Evolutionary conservation across 768 basidiomycete genomes (phyloP).

Genomic region (Chalciporus pseudorubinellus): DNA sequence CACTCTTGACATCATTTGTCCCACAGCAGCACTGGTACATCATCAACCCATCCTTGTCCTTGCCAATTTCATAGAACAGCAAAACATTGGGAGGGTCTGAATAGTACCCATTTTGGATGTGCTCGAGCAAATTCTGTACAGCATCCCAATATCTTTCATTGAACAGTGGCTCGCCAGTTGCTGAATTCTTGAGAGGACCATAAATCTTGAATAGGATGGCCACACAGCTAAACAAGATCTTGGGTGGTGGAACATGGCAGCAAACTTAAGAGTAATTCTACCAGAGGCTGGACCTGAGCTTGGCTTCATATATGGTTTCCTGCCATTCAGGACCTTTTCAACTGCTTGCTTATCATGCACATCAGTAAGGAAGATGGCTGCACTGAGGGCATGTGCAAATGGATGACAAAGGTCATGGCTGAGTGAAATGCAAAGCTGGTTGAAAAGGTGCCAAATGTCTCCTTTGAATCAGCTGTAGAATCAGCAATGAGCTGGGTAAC

Average conservation of each 20-base stretch:
- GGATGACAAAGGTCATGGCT: background rate
- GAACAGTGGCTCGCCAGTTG: constrained; percentile 31
- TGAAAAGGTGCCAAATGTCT: background rate
- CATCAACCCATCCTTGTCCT: no score
- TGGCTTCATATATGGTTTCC: no score
- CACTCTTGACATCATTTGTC: no score
- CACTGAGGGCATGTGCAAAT: background rate
- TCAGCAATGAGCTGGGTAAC: background rate
- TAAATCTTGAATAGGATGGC: constrained; percentile 27
- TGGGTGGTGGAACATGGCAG: constrained; percentile 31
- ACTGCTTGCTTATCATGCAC: background rate
- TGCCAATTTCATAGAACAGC: constrained; percentile 18
- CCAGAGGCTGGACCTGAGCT: background rate
- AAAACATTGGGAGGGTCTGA: constrained; percentile 33
- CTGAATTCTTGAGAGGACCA: constrained; percentile 35
- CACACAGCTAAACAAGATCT: constrained; percentile 29
- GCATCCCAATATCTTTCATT: constrained; percentile 28
- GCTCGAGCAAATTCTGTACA: constrained; percentile 28
- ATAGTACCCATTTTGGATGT: constrained; percentile 24
- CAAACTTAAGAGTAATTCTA: constrained; percentile 31
- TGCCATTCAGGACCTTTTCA: no score
- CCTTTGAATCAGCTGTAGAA: background rate
- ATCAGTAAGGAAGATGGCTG: background rate
- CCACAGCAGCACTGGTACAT: no score
- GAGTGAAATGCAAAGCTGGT: background rate